Base-by-base conservation (phyloP, 352 stramenopile species). In the Phytophthora citrophthora region DNA sequence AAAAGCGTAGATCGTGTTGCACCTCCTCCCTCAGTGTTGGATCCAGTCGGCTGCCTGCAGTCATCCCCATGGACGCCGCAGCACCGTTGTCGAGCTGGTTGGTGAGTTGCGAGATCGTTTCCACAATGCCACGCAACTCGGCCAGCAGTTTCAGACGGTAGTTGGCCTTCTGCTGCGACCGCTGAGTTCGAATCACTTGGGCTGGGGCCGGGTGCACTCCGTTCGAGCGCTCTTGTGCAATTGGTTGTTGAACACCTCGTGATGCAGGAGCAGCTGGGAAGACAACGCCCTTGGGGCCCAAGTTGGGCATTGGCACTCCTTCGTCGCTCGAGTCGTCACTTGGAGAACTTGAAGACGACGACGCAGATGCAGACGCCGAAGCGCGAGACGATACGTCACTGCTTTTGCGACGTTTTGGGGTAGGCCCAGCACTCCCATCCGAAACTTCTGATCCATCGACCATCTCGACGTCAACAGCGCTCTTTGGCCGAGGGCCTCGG, bases 51-150 rank as follows among this genome's bases (percentile, higher is more conserved):
- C 48, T 64, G 11, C 53, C 55, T n/a, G 56, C 46, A 24, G 36
- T 31, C 55, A 69, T 40, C 20, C 47, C 61, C 29, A 69, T 75
- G 8, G 57, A 43, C 23, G 18, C 47, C 13, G 51, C 52, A 11
- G 52, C 49, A 6, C 46, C 56, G 36, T 45, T 70, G 11, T 47
- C 56, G 20, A 75, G 43, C 51, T 75, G 61, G 23, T 58, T 71
- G 8, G 55, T 26, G 9, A 75, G 61, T 16, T 68, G 67, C 10
- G 67, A 65, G 26, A 72, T 69, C 27, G 67, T 75, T 32, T 71
- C 67, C 45, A 75, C 67, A 15, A 75, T 66, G 5, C 67, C 67
- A 32, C 67, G 67, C 47, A 75, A 47, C 55, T 75, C 67, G 2
- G 55, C 53, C 11, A 71, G 52, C 18, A 75, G 23, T 32, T 67